Evolutionary conservation across 768 basidiomycete genomes (phyloP).

Genomic region (Cubamyces lactineus): DNA sequence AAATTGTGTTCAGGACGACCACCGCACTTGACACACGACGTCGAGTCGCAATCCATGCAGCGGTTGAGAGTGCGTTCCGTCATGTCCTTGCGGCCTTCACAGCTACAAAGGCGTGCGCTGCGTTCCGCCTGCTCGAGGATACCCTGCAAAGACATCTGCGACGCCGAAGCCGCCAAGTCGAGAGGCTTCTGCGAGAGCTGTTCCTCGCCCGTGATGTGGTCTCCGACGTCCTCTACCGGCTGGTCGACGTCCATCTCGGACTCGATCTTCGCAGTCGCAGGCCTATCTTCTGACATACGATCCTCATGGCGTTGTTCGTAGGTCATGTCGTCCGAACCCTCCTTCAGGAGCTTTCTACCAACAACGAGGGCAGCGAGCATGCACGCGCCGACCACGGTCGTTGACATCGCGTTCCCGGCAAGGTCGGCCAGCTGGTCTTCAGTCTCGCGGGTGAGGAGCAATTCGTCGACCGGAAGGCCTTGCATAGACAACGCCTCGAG

Average conservation of each 20-base stretch:
- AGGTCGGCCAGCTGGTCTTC: conserved; percentile 94
- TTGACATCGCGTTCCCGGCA: conserved; percentile 97
- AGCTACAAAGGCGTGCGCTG: conserved; percentile 83
- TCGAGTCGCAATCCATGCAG: conserved; percentile 76
- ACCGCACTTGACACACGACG: conserved; percentile 85
- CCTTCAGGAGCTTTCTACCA: conserved; percentile 65
- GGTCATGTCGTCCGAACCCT: conserved; percentile 63
- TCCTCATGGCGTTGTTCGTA: conserved; percentile 64
- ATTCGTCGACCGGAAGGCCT: conserved; percentile 89
- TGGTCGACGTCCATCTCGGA: conserved; percentile 41
- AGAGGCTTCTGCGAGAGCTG: conserved; percentile 63
- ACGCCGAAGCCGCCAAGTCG: conserved; percentile 66
- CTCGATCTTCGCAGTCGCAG: conserved; percentile 51
- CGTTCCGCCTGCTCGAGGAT: conserved; percentile 66
- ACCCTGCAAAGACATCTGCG: conserved; percentile 47
- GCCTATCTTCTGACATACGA: conserved; percentile 34
- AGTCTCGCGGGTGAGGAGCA: conserved; percentile 88
- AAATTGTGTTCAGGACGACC: conserved; percentile 90
- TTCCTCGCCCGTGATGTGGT: conserved; percentile 74
- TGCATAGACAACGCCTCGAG: conserved; percentile 93
- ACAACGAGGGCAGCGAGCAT: conserved; percentile 81
- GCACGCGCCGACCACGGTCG: conserved; percentile 91
- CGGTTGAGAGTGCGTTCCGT: conserved; percentile 65
- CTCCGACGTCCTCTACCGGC: conserved; percentile 39
- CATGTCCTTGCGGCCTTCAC: conserved; percentile 85